These are phyloP conservation scores for Russula vinacea DNA, from an alignment of 768 basidiomycete genomes.

Conservation along the genomic window DNA sequence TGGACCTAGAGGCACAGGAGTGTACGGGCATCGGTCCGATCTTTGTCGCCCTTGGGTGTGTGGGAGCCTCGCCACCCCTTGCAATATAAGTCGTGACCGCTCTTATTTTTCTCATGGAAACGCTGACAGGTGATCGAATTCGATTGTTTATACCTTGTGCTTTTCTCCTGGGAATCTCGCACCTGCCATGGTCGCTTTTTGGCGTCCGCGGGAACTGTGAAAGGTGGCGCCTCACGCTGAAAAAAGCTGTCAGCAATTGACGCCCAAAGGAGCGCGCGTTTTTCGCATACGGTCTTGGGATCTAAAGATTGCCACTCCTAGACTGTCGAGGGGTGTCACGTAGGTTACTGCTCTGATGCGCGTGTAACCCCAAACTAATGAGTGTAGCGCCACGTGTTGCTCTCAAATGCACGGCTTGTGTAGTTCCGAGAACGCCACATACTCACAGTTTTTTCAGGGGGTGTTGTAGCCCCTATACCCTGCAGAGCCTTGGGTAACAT, in stretches of 20 bases:
- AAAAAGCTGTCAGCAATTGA: constrained; percentile 5
- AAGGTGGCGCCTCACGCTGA: not conserved
- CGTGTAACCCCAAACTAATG: constrained; percentile 8
- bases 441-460: not conserved
- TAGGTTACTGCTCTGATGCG: constrained; percentile 21
- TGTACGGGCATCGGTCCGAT: not conserved
- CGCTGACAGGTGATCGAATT: constrained; percentile 23
- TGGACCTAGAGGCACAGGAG: not conserved
- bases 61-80: constrained; percentile 12
- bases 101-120: constrained; percentile 22
- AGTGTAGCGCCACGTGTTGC: constrained; percentile 7
- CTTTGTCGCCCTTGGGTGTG: constrained; percentile 8
- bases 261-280: constrained; percentile 7
- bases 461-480: constrained; percentile 24
- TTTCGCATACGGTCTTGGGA: not conserved
- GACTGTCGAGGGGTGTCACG: constrained; percentile 5
- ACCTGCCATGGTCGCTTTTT: constrained; percentile 15
- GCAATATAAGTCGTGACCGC: not conserved
- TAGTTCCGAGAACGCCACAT: constrained; percentile 26
- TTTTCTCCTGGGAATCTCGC: constrained; percentile 10
- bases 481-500: constrained; percentile 12
- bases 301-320: constrained; percentile 8
- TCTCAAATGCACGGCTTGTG: constrained; percentile 3
- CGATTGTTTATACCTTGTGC: not conserved
- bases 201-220: constrained; percentile 9